phyloP scores from a whole-genome alignment of 441 rosid genomes.

The Eruca vesicaria region DNA sequence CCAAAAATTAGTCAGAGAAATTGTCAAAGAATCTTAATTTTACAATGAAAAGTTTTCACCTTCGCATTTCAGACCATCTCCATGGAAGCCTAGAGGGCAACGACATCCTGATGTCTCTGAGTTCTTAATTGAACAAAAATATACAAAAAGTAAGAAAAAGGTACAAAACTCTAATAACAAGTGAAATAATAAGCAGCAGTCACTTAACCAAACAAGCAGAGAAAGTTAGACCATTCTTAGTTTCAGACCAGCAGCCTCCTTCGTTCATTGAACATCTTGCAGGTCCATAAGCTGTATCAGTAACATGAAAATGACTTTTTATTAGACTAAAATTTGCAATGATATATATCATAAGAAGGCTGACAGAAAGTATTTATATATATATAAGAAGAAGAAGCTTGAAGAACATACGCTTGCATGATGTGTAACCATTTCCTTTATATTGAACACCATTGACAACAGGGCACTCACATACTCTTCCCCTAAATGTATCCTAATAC shows the following conservation, averaged over 20 bases:
- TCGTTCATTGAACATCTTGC: constrained; percentile 61
- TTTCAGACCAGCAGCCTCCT: constrained; percentile 89
- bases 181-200: not conserved
- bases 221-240: constrained; percentile 46
- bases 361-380: too few relatives aligned
- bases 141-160: not conserved
- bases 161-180: not conserved
- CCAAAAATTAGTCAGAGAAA: not conserved
- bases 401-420: constrained; percentile 57
- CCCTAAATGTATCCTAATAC: constrained; percentile 80
- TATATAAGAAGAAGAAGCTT: not conserved
- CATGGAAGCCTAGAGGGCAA: constrained; percentile 73
- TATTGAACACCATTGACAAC: constrained; percentile 64
- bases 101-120: constrained; percentile 60
- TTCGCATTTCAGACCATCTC: constrained; percentile 66
- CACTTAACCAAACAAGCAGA: constrained; percentile 85
- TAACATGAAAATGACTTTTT: not conserved
- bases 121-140: constrained; percentile 40
- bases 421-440: constrained; percentile 72
- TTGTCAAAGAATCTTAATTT: not conserved
- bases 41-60: constrained; percentile 34
- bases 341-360: constrained; percentile 2
- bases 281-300: constrained; percentile 61
- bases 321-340: not conserved
- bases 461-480: constrained; percentile 85